These are phyloP conservation scores for Podosphaera xanthii DNA, from an alignment of 2,329 filamentous ascomycete species.

Conservation along the genomic window DNA sequence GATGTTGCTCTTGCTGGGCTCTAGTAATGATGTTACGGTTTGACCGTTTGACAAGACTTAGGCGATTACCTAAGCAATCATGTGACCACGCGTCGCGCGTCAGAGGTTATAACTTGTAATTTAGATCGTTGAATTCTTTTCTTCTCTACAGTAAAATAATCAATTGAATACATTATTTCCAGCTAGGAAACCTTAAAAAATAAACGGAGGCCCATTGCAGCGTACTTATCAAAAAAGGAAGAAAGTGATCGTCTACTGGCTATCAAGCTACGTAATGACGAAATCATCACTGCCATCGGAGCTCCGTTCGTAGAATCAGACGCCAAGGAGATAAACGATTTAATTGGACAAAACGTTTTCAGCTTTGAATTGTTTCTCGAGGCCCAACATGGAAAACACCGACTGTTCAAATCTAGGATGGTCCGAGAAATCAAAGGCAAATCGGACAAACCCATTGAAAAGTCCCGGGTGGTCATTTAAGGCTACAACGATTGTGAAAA, in stretches of 20 bases:
- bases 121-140: too few relatives aligned
- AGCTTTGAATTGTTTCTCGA: neutral
- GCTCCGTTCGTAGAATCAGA: neutral
- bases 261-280: neutral
- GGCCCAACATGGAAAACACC: neutral
- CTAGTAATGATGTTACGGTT: too few relatives aligned
- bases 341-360: constrained; percentile 1
- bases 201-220: neutral
- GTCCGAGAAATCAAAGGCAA: neutral
- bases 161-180: too few relatives aligned
- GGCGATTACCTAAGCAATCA: too few relatives aligned
- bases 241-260: neutral
- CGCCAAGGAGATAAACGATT: neutral
- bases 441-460: neutral
- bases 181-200: too few relatives aligned
- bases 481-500: constrained; percentile 3
- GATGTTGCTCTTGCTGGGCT: too few relatives aligned
- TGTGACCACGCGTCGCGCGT: too few relatives aligned
- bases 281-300: neutral
- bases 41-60: too few relatives aligned
- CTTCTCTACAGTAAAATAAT: too few relatives aligned
- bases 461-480: neutral
- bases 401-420: neutral
- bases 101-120: too few relatives aligned
- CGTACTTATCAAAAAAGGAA: neutral